These are phyloP conservation scores for Aspergillus pseudoterreus DNA, from an alignment of 2,329 filamentous ascomycete species.

Conservation along the genomic window DNA sequence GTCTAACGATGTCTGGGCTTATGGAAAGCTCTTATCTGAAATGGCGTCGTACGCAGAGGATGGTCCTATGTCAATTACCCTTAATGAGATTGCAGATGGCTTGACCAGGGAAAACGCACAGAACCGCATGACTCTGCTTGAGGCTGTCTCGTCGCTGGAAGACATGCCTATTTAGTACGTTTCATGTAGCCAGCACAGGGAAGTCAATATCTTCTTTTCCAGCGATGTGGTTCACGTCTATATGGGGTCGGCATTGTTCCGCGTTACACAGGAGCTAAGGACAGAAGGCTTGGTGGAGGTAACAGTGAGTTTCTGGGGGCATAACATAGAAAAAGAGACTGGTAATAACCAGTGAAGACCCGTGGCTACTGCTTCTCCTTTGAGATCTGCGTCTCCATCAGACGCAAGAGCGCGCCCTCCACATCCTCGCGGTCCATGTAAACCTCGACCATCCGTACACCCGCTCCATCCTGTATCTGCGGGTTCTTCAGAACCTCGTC, in stretches of 20 bases:
- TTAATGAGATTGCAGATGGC: conserved; percentile 10
- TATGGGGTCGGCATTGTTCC: no score
- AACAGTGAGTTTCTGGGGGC: no score
- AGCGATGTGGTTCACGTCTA: no score
- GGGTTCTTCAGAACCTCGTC: conserved; percentile 36
- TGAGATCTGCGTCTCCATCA: conserved; percentile 29
- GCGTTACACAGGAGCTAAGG: no score
- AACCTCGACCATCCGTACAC: conserved; percentile 42
- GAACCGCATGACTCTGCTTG: neutral
- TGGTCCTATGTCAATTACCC: conserved; percentile 2
- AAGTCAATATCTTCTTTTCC: no score
- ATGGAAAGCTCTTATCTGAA: conserved; percentile 18
- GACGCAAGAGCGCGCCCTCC: conserved; percentile 26
- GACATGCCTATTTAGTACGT: no score
- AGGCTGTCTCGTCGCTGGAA: neutral
- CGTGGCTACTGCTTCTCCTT: conserved; percentile 17
- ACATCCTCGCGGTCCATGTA: conserved; percentile 39
- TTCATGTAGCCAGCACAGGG: no score
- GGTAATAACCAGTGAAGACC: no score
- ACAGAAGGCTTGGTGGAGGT: no score
- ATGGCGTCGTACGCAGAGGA: conserved; percentile 11
- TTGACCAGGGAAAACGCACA: conserved; percentile 9
- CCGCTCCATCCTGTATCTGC: conserved; percentile 34
- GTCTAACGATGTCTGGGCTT: conserved; percentile 20
- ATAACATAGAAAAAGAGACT: no score